These are phyloP conservation scores for Yamadazyma akitaensis DNA, from an alignment of 805 yeast species.

Conservation along the genomic window DNA sequence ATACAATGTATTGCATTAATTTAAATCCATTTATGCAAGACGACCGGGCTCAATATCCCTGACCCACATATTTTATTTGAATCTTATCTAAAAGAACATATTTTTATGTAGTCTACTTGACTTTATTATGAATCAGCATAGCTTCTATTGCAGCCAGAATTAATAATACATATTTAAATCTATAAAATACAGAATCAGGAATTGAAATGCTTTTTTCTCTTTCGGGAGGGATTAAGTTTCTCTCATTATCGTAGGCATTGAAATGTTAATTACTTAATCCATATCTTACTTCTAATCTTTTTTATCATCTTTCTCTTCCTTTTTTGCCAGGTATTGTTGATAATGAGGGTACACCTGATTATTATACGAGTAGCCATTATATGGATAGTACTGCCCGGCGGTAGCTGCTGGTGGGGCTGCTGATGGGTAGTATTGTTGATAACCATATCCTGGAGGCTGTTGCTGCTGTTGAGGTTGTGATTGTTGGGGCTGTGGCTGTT, in stretches of 20 bases:
- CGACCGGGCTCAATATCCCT: not conserved
- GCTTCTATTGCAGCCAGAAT: constrained; percentile 3
- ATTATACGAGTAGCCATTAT: constrained; percentile 13
- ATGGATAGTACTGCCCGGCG: constrained; percentile 20
- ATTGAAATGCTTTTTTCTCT: constrained; percentile 5
- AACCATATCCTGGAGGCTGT: constrained; percentile 18
- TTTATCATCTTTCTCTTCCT: constrained; percentile 14
- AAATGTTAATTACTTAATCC: not conserved
- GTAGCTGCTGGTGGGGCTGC: constrained; percentile 12
- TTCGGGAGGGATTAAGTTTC: not conserved
- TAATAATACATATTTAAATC: constrained; percentile 11
- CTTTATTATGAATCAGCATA: not conserved
- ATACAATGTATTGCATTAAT: not conserved
- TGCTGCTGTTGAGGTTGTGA: not conserved
- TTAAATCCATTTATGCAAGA: not conserved
- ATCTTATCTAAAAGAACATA: too few species aligned
- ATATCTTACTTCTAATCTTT: constrained; percentile 5
- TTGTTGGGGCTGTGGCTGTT: constrained; percentile 5
- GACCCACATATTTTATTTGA: not conserved
- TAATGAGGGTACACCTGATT: constrained; percentile 12
- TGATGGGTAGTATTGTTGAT: constrained; percentile 20
- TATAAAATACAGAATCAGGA: constrained; percentile 10
- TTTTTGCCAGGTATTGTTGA: constrained; percentile 10
- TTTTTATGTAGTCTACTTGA: too few species aligned
- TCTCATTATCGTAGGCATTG: not conserved